Evolutionary conservation across 1,139 yeast species (phyloP).

Genomic region (Geotrichum phurueaensis): DNA sequence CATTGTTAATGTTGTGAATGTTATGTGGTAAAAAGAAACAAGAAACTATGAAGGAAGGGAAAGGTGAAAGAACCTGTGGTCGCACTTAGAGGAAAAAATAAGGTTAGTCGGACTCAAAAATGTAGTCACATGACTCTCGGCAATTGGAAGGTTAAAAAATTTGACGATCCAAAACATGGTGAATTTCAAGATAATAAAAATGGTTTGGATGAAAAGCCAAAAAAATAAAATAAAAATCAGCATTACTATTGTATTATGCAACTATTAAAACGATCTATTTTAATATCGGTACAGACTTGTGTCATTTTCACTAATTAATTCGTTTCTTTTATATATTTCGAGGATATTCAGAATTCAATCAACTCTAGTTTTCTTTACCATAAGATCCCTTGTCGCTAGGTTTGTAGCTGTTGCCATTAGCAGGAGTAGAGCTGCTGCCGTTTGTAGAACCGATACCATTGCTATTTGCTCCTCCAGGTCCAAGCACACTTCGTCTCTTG

Average conservation of each 20-base stretch:
- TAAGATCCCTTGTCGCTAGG: neutral
- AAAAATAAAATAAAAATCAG: neutral
- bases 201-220: too few species aligned
- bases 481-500: constrained; percentile 10
- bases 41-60: neutral
- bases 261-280: neutral
- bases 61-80: neutral
- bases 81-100: neutral
- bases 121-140: neutral
- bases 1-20: neutral
- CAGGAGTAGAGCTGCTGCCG: neutral
- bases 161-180: too few species aligned
- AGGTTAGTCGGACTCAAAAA: neutral
- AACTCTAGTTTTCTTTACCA: neutral
- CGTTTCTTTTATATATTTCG: neutral
- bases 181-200: too few species aligned
- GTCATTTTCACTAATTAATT: neutral
- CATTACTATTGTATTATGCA: too few species aligned
- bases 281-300: neutral
- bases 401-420: neutral
- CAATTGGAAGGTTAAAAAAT: too few species aligned
- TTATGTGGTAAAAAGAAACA: neutral
- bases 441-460: neutral
- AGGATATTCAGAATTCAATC: neutral
- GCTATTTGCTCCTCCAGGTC: neutral